Evolutionary conservation across 1,284 basidiomycete species (phyloP), one percentile per base, ranked within the genome.

Genomic region (Pseudomicrostroma phylloplanum): DNA sequence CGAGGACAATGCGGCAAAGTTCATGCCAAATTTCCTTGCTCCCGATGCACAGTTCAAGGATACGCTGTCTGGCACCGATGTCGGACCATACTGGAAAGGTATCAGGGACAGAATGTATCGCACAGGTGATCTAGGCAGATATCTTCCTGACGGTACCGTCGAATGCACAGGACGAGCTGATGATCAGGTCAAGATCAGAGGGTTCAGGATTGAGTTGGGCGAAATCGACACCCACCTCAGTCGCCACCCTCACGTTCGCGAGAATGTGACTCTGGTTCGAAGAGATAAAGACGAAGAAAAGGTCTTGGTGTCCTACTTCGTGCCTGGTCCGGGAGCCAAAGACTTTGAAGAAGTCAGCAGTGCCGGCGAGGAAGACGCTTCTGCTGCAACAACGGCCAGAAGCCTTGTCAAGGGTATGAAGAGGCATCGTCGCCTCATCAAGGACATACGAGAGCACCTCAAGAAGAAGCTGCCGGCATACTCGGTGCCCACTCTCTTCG

Each of bases 201-300:
- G 96, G 7, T 99, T 99, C 87, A 85, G 96, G 41, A 98, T 99
- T 78, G 96, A 99, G 81, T 85, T 98, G 6, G 94, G 94, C 19
- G 96, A 99, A 81, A 97, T 99, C 70, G 96, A 99, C 80, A 96
- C 91, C 0, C 88, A 96, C 81, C 86, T 99, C 46, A 91, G 89
- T 71, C 88, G 92, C 74, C 94, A 98, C 80, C 89, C 91, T 6
- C 85, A 92, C 21, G 88, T 99, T 1, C 84, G 94, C 12, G 96
- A 97, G 82, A 98, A 98, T 76, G 92, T 98, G 58, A 98, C 96
- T 1, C 84, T 98, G 56, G 93, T 99, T 26, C 84, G 96, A 74
- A 85, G 96, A 79, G 94, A 98, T 83, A 98, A 98, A 83, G 92
- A 98, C 81, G 96, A 98, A 81, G 96, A 99, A 82, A 98, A 99